Evolutionary conservation across 352 stramenopile species (phyloP).

Genomic region (Phytophthora sojae): DNA sequence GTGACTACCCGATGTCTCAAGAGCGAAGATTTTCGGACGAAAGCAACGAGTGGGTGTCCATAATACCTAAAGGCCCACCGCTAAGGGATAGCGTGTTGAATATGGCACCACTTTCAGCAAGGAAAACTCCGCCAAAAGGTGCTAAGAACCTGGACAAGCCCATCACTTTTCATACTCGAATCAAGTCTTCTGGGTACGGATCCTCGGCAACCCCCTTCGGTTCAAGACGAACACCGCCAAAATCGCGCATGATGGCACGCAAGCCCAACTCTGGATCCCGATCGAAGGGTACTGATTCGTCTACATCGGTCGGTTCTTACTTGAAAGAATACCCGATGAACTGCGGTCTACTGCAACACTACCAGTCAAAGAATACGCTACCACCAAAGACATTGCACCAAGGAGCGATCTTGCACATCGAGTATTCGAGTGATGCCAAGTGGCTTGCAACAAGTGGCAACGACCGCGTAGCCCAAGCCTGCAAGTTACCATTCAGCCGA

Average conservation of each 20-base stretch:
- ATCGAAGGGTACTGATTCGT: slow-evolving; percentile 32
- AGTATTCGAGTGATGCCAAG: slow-evolving; percentile 82
- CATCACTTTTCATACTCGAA: slow-evolving; percentile 80
- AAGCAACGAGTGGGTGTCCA: slow-evolving; percentile 43
- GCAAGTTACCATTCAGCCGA: slow-evolving; percentile 73
- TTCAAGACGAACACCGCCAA: slow-evolving; percentile 35
- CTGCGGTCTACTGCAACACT: slow-evolving; percentile 67
- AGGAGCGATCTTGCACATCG: slow-evolving; percentile 76
- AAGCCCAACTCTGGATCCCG: slow-evolving; percentile 13
- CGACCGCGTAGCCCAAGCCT: slow-evolving; percentile 71
- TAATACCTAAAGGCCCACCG: slow-evolving; percentile 58
- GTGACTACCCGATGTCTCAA: background rate
- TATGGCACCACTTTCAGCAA: slow-evolving; percentile 46
- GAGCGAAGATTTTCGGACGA: slow-evolving; percentile 5
- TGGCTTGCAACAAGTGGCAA: slow-evolving; percentile 72
- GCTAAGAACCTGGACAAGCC: slow-evolving; percentile 65
- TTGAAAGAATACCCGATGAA: slow-evolving; percentile 79
- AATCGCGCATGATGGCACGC: slow-evolving; percentile 5
- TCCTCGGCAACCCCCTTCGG: slow-evolving; percentile 27
- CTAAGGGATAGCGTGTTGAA: slow-evolving; percentile 68
- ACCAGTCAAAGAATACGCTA: slow-evolving; percentile 62
- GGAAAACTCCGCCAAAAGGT: slow-evolving; percentile 35
- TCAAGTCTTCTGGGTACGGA: slow-evolving; percentile 89
- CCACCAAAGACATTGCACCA: slow-evolving; percentile 64
- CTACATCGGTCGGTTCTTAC: slow-evolving; percentile 43